A percentile compares a stretch with the other conserved stretches of the same genome.
phyloP scores from a whole-genome alignment of 495 filamentous ascomycete species.

The Recurvomyces mirabilis region DNA sequence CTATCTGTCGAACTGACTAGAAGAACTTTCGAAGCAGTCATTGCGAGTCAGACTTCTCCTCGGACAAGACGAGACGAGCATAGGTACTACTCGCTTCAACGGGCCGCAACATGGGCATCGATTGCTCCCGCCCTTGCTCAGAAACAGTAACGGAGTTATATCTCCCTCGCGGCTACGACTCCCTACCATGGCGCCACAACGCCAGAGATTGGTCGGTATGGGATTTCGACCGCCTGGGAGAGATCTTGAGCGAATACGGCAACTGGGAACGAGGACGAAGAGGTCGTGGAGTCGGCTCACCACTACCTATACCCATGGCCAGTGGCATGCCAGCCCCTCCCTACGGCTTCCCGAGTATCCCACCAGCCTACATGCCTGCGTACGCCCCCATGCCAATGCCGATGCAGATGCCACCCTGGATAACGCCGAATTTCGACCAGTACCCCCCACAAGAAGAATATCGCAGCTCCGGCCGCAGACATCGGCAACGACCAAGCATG shows the following conservation, averaged over 20 bases:
- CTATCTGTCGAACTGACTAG: too few relatives aligned
- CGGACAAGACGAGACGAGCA: too few relatives aligned
- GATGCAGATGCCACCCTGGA: too few relatives aligned
- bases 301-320: not conserved
- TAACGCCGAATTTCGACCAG: not conserved
- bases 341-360: not conserved
- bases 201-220: not conserved
- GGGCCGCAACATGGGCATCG: conserved; percentile 2
- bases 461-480: not conserved
- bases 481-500: not conserved
- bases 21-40: too few relatives aligned
- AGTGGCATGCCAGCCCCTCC: not conserved
- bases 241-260: conserved; percentile 6
- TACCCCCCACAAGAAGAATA: too few relatives aligned
- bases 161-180: not conserved
- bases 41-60: too few relatives aligned
- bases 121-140: conserved; percentile 6
- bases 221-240: conserved; percentile 9
- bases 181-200: not conserved
- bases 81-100: not conserved
- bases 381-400: too few relatives aligned
- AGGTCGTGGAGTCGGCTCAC: not conserved
- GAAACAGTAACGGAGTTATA: not conserved
- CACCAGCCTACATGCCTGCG: too few relatives aligned
- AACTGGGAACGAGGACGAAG: not conserved